Evolutionary conservation across 495 filamentous ascomycete species (phyloP).

Genomic region (Aspergillus kassunensis): DNA sequence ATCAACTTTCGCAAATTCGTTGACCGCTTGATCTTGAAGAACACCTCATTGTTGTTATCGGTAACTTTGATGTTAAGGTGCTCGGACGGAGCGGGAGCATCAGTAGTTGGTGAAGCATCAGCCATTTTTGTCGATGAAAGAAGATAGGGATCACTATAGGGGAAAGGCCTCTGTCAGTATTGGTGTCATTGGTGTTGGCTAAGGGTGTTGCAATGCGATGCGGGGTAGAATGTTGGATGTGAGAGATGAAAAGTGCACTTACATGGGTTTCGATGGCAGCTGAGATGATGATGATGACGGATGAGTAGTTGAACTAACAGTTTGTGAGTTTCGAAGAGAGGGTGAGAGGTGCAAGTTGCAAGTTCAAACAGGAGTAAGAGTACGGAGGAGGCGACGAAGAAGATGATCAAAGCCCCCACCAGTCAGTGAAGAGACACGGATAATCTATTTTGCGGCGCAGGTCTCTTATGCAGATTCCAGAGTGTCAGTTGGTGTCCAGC

Average conservation of each 20-base stretch:
- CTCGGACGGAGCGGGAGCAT: constrained; percentile 61
- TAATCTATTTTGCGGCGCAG: constrained; percentile 40
- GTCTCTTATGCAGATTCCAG: no score
- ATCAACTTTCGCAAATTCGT: constrained; percentile 97
- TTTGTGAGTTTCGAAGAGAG: no score
- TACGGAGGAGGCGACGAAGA: constrained; percentile 13
- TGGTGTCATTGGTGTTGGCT: constrained; percentile 2
- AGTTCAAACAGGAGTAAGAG: constrained; percentile 8
- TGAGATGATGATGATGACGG: constrained; percentile 2
- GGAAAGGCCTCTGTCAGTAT: constrained; percentile 16
- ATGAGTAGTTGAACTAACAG: no score
- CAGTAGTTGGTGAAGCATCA: constrained; percentile 39
- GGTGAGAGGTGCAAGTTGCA: constrained; percentile 11
- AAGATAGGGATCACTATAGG: no score
- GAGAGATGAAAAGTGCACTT: not conserved
- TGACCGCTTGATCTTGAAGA: constrained; percentile 99
- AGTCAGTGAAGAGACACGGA: constrained; percentile 29
- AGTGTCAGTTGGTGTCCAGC: no score
- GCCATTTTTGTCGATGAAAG: no score
- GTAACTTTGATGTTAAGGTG: constrained; percentile 99
- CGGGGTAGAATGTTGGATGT: not conserved
- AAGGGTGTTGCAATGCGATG: constrained; percentile 8
- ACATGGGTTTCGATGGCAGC: no score
- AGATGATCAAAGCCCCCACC: constrained; percentile 22
- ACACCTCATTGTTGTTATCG: constrained; percentile 99